A percentile compares a stretch with the other conserved stretches of the same genome.
Evolutionary conservation across 179 eudicot species (phyloP).

Genomic region (Nepenthes alata): DNA sequence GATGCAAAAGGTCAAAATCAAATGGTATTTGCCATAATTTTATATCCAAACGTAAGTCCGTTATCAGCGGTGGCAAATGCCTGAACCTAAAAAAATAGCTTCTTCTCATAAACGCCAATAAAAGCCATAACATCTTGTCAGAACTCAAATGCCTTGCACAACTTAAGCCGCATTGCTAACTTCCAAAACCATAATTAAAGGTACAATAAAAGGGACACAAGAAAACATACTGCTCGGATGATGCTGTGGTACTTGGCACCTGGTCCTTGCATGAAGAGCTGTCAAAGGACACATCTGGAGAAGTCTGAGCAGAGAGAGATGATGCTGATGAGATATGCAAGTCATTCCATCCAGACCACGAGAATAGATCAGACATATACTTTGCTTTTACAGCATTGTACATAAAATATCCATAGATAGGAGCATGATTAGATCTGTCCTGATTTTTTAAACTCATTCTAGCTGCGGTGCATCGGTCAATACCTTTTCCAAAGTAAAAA

Average conservation of each 20-base stretch:
- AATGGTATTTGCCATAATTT: too few relatives aligned
- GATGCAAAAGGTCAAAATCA: too few relatives aligned
- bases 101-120: too few relatives aligned
- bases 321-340: conserved; percentile 33
- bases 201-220: not conserved
- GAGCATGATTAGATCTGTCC: conserved; percentile 25
- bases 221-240: conserved; percentile 46
- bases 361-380: conserved; percentile 15
- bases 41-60: too few relatives aligned
- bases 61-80: too few relatives aligned
- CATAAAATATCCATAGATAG: conserved; percentile 39
- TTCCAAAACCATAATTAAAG: not conserved
- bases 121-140: too few relatives aligned
- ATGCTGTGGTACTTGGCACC: conserved; percentile 22
- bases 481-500: conserved; percentile 17
- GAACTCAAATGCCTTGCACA: not conserved
- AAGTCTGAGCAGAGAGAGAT: conserved; percentile 31
- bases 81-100: too few relatives aligned
- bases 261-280: conserved; percentile 25
- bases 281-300: conserved; percentile 41
- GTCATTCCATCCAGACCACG: conserved; percentile 27
- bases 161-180: not conserved
- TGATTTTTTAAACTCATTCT: conserved; percentile 48
- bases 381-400: conserved; percentile 32
- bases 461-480: conserved; percentile 25